Evolutionary conservation across 805 yeast species (phyloP), one percentile per base, ranked within the genome.

Genomic region (Geotrichum ghanense): DNA sequence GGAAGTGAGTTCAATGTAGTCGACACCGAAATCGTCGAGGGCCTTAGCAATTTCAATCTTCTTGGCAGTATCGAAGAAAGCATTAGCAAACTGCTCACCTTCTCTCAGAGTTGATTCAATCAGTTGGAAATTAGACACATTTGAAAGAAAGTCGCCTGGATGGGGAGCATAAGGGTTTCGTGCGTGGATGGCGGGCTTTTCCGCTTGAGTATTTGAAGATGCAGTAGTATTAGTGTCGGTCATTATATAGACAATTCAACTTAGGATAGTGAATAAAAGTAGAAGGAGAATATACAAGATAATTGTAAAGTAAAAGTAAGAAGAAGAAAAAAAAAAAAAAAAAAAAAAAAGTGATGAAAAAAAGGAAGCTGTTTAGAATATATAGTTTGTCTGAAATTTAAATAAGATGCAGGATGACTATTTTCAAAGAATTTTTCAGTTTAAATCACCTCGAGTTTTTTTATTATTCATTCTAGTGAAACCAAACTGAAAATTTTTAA

Each of bases 71-170:
- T 79, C 71, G 73, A 90, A 90, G 68, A 90, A 92, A 3, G 98
- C 95, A 62, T 90, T 90, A 61, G 97, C 97, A 63, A 90, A 90
- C 69, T 90, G 98, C 70, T 90, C 98, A 66, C 98, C 98, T 70
- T 90, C 98, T 72, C 98, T 79, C 49, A 90, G 74, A 3, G 98
- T 90, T 27, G 95, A 85, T 71, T 90, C 98, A 62, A 90, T 90
- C 60, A 90, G 67, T 73, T 90, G 88, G 70, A 89, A 90, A 55
- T 76, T 79, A 53, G 82, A 73, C 27, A 90, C 97, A 63, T 90
- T 90, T 23, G 96, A 86, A 50, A 90, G 68, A 65, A 70, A 89
- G 71, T 90, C 98, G 45, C 86, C 79, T 48, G 97, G 97, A 64
- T 90, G 84, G 56, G 96, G 94, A 16, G 95, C 98, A 60, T 90